Base-by-base conservation (phyloP, 2,329 filamentous ascomycete genomes). In the Cladobotryum protrusum region DNA sequence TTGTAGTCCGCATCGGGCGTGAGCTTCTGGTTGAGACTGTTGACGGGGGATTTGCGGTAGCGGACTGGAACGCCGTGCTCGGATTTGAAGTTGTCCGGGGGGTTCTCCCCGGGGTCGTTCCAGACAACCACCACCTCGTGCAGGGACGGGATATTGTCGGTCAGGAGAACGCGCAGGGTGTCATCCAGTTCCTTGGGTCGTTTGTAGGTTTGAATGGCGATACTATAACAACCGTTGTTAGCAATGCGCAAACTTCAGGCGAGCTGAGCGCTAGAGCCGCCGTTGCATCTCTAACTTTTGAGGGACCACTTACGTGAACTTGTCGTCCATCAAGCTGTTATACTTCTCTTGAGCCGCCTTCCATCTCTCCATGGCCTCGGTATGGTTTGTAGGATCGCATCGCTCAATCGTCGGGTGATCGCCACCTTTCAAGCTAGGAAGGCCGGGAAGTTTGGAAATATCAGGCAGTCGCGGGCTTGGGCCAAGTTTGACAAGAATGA, bases 271-370 rank as follows among this genome's bases (percentile, higher is more conserved):
- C 24, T 7, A 12, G 35, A n/a, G 29, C 8, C 34, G 18, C 35
- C 37, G 32, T 18, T 14, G 41, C 45, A 19, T 20, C 32, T 24
- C 9, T 12, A 33, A 12, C n/a, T 20, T 33, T 39, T 45, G 7
- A 29, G 24, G 24, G 24, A 19, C 33, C 36, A 56, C 57, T 24
- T 48, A 62, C 59, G 60, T 62, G 51, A 62, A 62, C 56, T 59
- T 61, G 52, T 62, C 60, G 11, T 54, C 58, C 11, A 47, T 47
- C 36, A 56, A 18, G 5, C 65, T 77, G 47, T 76, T 71, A 69
- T 73, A 69, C 11, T 69, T 73, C 17, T 50, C 15, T 34, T 34
- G 32, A 12, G 51, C 0, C 60, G 29, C 40, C 20, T 47, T 50
- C 43, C 43, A 53, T 32, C 34, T 41, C 20, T 53, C 40, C 33